Evolutionary conservation across 768 basidiomycete species (phyloP).

Genomic region (Suillus lakei): DNA sequence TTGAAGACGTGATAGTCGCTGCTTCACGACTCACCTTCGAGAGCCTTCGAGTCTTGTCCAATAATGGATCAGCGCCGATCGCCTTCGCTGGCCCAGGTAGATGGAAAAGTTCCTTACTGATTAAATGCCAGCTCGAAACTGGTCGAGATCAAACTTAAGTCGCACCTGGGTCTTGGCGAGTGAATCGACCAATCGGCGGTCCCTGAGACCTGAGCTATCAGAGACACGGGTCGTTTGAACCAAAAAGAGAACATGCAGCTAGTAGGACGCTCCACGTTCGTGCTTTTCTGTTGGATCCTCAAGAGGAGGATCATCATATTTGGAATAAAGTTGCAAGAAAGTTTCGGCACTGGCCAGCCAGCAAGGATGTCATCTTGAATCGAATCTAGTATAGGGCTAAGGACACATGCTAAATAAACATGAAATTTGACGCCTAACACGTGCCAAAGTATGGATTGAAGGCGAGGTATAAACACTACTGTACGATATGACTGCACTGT

Average conservation of each 20-base stretch:
- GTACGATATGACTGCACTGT: conserved; percentile 25
- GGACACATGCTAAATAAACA: conserved; percentile 1
- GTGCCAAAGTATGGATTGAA: not conserved
- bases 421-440: not conserved
- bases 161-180: not conserved
- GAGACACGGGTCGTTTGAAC: not conserved
- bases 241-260: not conserved
- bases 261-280: not conserved
- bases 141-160: not conserved
- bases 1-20: no score
- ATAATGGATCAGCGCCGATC: no score
- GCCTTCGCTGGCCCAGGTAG: no score
- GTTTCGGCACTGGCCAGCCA: not conserved
- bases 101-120: not conserved
- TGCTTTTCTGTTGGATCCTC: no score
- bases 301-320: no score
- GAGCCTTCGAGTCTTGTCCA: no score
- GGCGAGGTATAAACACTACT: conserved; percentile 36
- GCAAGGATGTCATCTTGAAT: not conserved
- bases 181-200: not conserved
- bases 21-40: no score
- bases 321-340: not conserved
- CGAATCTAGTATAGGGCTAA: not conserved
- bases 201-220: not conserved
- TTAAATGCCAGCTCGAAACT: no score